A percentile compares a stretch with the other conserved stretches of the same genome.
Evolutionary conservation across 805 yeast genomes (phyloP).

Genomic region (Saccharomycopsis malanga): DNA sequence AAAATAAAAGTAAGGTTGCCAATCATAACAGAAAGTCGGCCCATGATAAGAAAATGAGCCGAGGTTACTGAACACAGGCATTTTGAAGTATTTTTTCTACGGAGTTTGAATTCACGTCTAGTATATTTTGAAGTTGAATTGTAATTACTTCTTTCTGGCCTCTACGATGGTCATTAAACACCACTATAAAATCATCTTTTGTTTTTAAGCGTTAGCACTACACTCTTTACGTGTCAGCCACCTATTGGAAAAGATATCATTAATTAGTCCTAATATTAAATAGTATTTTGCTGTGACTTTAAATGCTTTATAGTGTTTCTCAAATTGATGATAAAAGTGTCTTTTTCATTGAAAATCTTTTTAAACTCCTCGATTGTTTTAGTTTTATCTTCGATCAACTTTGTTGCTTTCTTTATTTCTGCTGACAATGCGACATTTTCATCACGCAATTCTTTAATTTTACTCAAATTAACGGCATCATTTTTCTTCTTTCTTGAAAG

Average conservation of each 20-base stretch:
- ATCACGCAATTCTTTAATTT: slow-evolving; percentile 15
- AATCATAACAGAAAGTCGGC: slow-evolving; percentile 62
- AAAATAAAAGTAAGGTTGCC: slow-evolving; percentile 48
- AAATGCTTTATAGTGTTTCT: slow-evolving; percentile 1
- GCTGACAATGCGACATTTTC: slow-evolving; percentile 20
- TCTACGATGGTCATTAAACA: no score
- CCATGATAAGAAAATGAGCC: slow-evolving; percentile 46
- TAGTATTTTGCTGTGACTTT: not conserved
- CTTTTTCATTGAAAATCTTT: slow-evolving; percentile 8
- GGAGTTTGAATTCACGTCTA: no score
- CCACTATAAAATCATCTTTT: no score
- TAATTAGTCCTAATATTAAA: no score
- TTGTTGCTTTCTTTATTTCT: not conserved
- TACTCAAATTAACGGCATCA: slow-evolving; percentile 9
- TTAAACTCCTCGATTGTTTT: not conserved
- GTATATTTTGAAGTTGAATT: no score
- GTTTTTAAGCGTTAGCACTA: no score
- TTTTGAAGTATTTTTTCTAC: slow-evolving; percentile 7
- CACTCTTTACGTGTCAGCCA: no score
- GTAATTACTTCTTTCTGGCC: no score
- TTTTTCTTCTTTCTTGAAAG: slow-evolving; percentile 8
- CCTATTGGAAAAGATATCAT: no score
- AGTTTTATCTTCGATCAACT: not conserved
- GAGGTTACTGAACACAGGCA: slow-evolving; percentile 1
- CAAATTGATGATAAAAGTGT: slow-evolving; percentile 8